These are phyloP conservation scores for Apophysomyces trapeziformis DNA, from an alignment of 371 early-diverging fungal species.

Conservation along the genomic window DNA sequence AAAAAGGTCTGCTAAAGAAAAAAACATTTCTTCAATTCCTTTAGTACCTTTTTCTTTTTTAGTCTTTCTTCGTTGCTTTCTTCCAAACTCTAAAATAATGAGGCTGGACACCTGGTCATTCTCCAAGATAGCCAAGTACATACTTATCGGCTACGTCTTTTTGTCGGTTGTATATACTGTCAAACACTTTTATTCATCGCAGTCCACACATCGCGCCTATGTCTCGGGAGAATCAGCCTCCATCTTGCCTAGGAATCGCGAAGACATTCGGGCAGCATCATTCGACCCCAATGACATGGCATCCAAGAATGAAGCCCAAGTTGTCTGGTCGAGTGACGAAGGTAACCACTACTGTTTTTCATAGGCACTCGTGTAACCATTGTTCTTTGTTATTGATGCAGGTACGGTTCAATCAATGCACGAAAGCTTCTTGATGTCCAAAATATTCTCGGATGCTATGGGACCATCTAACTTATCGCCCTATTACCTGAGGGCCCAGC, in stretches of 20 bases:
- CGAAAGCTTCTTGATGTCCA: conserved; percentile 60
- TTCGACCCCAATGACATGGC: neutral
- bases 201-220: conserved; percentile 9
- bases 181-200: conserved; percentile 21
- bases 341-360: neutral
- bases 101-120: conserved; percentile 18
- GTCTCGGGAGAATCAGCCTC: conserved; percentile 4
- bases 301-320: neutral
- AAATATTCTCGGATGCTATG: conserved; percentile 68
- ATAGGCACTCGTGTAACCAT: neutral
- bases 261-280: conserved; percentile 15
- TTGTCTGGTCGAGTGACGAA: neutral
- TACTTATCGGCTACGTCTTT: conserved; percentile 25
- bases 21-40: conserved; percentile 8
- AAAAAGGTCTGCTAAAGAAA: conserved; percentile 13
- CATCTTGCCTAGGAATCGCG: conserved; percentile 2
- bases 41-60: conserved; percentile 9
- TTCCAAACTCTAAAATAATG: conserved; percentile 11
- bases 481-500: conserved; percentile 59
- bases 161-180: conserved; percentile 29
- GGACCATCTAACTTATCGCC: conserved; percentile 67
- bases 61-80: conserved; percentile 10
- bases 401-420: conserved; percentile 31
- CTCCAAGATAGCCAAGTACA: conserved; percentile 19
- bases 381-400: conserved; percentile 8